Evolutionary conservation across 2,329 filamentous ascomycete species (phyloP), one percentile per base, ranked within the genome.

Genomic region (Aspergillus latus): DNA sequence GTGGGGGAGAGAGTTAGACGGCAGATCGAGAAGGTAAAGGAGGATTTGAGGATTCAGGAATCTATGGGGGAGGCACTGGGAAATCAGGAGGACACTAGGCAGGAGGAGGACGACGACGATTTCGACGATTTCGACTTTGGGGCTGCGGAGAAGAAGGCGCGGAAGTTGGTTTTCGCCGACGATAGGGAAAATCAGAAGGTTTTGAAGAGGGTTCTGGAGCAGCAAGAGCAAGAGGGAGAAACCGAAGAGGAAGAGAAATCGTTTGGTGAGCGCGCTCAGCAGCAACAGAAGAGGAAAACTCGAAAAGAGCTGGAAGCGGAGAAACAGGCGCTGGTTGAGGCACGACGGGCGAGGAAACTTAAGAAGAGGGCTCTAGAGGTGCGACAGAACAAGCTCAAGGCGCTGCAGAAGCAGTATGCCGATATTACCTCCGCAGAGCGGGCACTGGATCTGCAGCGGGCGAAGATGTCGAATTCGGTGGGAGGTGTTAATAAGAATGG

Each of bases 401-500:
- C 77, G 1, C 66, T 86, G 54, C 78, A 77, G 67, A 78, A 79
- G 56, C 78, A 83, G 51, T 80, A 84, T 63, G 72, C 74, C 21
- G 79, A 85, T 62, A 77, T 88, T 15, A 72, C 76, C 30, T 75
- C 76, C 2, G 84, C 84, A 0, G 78, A 85, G 60, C 74, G 79
- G 26, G 80, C 82, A 64, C 69, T 87, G 21, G 83, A 85, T 43
- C 69, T 79, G 60, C 84, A 87, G 68, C 76, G 84, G 46, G 84
- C 80, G 8, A 82, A 80, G 69, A 87, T 87, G 84, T 80, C 78
- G 61, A 81, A 82, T 58, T 80, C 77, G 1, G 74, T 84, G 3
- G 84, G 84, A 15, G 85, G 85, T 0, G 77, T 82, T 52, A 87
- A 86, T 71, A 86, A 86, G 71, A 76, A 82, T 55, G 85, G 85